Percentiles rank a stretch among this genome's conserved stretches.
Evolutionary conservation across 140 eudicot species (phyloP).

Genomic region (Erigeron philadelphicus): DNA sequence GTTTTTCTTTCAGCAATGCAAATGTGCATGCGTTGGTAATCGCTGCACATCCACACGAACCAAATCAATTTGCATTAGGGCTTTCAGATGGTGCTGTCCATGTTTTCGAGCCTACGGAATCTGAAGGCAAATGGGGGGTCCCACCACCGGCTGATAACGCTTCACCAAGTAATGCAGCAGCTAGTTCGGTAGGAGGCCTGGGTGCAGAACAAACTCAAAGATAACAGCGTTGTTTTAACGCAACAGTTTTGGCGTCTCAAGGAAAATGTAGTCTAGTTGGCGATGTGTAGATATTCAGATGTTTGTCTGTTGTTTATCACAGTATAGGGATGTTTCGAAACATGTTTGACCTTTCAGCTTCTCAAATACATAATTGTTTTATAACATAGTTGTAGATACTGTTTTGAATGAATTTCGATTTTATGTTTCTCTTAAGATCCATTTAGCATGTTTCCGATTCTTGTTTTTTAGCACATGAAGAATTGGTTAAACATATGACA

Average conservation of each 20-base stretch:
- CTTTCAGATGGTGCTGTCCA: constrained; percentile 71
- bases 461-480: neutral
- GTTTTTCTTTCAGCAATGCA: constrained; percentile 36
- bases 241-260: constrained; percentile 23
- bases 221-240: constrained; percentile 28
- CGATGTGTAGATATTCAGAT: constrained; percentile 16
- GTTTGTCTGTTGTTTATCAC: neutral
- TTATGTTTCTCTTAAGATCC: neutral
- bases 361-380: neutral
- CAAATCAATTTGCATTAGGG: constrained; percentile 75
- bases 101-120: constrained; percentile 73
- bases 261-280: constrained; percentile 27
- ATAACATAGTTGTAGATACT: neutral
- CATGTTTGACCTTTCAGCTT: neutral
- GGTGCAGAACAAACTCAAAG: constrained; percentile 65
- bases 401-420: neutral
- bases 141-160: constrained; percentile 69
- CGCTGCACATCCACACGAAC: constrained; percentile 83
- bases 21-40: constrained; percentile 69
- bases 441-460: neutral
- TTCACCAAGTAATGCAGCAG: constrained; percentile 44
- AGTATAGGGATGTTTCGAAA: constrained; percentile 9
- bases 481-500: too few species aligned
- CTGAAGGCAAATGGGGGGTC: constrained; percentile 79
- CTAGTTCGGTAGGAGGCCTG: constrained; percentile 48